Percentiles rank a stretch among this genome's conserved stretches.
These are phyloP conservation scores for Pseudomassariella vexata DNA, from an alignment of 2,329 filamentous ascomycete genomes.

Conservation along the genomic window DNA sequence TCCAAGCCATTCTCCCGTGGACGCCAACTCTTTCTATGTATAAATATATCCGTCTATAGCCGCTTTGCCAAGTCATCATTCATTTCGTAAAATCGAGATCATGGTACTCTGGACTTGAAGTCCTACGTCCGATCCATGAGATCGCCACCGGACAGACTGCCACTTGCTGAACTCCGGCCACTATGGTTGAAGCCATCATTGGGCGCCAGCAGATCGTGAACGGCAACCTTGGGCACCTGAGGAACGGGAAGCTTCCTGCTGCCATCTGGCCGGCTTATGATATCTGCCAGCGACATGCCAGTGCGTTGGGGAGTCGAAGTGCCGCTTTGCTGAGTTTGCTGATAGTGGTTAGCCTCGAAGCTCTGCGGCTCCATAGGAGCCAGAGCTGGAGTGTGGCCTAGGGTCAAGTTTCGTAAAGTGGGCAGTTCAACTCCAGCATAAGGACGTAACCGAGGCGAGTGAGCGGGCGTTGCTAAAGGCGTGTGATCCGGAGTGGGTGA, in stretches of 20 bases:
- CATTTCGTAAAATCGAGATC: conserved; percentile 15
- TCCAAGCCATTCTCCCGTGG: conserved; percentile 7
- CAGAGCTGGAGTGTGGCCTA: conserved; percentile 50
- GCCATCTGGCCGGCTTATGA: conserved; percentile 83
- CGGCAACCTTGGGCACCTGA: conserved; percentile 81
- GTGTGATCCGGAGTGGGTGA: conserved; percentile 97
- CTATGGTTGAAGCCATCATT: conserved; percentile 62
- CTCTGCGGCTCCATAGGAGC: conserved; percentile 52
- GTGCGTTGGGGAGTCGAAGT: conserved; percentile 44
- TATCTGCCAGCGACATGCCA: conserved; percentile 82
- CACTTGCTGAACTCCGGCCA: conserved; percentile 70
- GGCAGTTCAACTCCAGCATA: conserved; percentile 78
- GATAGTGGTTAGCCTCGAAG: conserved; percentile 37
- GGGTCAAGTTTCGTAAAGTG: conserved; percentile 64
- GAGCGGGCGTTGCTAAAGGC: conserved; percentile 93
- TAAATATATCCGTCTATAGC: conserved; percentile 24
- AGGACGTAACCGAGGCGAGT: conserved; percentile 85
- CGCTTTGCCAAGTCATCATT: conserved; percentile 20
- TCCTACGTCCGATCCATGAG: conserved; percentile 50
- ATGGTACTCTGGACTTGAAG: conserved; percentile 4
- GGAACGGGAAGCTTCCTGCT: conserved; percentile 86
- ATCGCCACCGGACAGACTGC: conserved; percentile 70
- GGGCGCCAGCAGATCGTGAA: conserved; percentile 75
- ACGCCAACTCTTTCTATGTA: conserved; percentile 24
- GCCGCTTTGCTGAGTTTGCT: conserved; percentile 44